Conservation (phyloP, 225 moss, liverwort and hornwort genomes). For the Lunularia cruciata region DNA sequence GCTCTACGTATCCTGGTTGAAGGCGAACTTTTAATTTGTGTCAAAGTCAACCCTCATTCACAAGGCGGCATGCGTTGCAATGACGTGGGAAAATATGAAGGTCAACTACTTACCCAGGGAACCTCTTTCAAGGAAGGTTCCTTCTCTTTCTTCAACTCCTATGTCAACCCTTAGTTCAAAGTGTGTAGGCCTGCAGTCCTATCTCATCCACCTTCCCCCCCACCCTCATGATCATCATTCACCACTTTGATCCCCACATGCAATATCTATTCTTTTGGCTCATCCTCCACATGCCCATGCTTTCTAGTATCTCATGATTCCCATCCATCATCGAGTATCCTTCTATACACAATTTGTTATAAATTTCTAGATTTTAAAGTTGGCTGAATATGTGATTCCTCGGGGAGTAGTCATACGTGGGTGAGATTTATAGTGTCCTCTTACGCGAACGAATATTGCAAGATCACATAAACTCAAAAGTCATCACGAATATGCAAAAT, state of each 20-base stretch:
- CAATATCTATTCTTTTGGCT: no score
- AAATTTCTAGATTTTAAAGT: no score
- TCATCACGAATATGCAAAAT: no score
- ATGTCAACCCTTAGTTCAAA: conserved; percentile 3
- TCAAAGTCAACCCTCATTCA: background rate
- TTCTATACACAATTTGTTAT: no score
- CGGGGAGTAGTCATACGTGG: no score
- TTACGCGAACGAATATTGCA: no score
- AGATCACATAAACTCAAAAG: no score
- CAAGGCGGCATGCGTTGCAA: background rate
- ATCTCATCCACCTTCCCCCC: background rate
- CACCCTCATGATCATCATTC: background rate
- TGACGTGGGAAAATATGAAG: background rate
- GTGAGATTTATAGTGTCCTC: no score
- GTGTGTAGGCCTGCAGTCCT: background rate
- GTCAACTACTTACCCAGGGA: background rate
- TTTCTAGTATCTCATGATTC: background rate
- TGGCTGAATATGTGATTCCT: no score
- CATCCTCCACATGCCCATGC: background rate
- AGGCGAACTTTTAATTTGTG: background rate
- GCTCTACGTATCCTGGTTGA: background rate
- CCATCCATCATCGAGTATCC: background rate
- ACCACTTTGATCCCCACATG: background rate
- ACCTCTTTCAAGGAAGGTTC: background rate
- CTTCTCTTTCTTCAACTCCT: background rate